Percentiles rank a stretch among this genome's conserved stretches.
Conservation (phyloP, 192 early-diverging fungal genomes). For the Rhizophlyctis rosea region DNA sequence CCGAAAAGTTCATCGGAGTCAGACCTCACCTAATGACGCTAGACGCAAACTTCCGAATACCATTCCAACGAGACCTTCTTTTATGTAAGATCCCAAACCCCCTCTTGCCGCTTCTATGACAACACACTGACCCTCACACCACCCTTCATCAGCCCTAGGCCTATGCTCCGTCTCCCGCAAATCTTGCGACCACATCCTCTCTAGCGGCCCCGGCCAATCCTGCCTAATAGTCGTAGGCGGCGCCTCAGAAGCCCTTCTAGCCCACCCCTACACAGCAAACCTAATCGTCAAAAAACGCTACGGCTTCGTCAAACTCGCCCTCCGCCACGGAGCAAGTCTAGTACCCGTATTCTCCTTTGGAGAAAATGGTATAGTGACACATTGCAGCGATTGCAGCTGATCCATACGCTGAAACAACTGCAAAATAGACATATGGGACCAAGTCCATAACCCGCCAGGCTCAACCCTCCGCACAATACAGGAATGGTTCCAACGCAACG, state of each 20-base stretch:
- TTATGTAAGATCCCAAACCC: slow-evolving; percentile 34
- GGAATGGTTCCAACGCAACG: slow-evolving; percentile 57
- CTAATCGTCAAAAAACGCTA: slow-evolving; percentile 73
- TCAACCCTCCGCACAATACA: slow-evolving; percentile 70
- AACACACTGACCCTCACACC: background rate
- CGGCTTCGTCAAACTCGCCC: slow-evolving; percentile 90
- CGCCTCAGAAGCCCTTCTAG: slow-evolving; percentile 76
- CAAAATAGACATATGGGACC: slow-evolving; percentile 69
- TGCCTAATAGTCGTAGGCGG: slow-evolving; percentile 90
- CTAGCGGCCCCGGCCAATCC: slow-evolving; percentile 60
- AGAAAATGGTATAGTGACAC: slow-evolving; percentile 60
- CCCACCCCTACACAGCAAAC: slow-evolving; percentile 44
- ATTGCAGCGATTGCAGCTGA: background rate
- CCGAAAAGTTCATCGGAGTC: slow-evolving; percentile 75
- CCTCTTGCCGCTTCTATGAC: background rate
- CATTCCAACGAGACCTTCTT: slow-evolving; percentile 81
- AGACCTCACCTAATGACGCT: slow-evolving; percentile 77
- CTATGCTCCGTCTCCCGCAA: slow-evolving; percentile 70
- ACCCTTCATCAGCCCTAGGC: slow-evolving; percentile 61
- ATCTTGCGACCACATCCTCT: slow-evolving; percentile 76
- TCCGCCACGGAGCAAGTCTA: slow-evolving; percentile 72
- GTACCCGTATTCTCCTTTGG: slow-evolving; percentile 93
- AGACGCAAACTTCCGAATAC: slow-evolving; percentile 75
- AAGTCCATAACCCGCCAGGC: slow-evolving; percentile 65
- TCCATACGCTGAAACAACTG: background rate